Percentiles rank a stretch among this genome's conserved stretches.
phyloP scores from a whole-genome alignment of 441 rosid genomes.

The Gossypium davidsonii region DNA sequence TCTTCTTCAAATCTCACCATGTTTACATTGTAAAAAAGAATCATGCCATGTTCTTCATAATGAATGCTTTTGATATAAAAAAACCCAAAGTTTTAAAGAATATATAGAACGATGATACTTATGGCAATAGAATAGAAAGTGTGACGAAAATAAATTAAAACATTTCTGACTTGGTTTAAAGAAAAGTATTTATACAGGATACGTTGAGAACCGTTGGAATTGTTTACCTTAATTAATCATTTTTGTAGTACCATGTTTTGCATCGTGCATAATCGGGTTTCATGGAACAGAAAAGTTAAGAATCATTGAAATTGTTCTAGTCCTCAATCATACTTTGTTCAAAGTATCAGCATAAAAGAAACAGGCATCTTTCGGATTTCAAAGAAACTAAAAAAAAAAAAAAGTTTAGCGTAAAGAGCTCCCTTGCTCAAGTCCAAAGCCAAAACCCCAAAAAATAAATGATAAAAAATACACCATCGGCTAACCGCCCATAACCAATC shows the following conservation, averaged over 20 bases:
- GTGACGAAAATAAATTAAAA: not conserved
- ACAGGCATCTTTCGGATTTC: too few relatives aligned
- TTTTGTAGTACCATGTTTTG: conserved; percentile 76
- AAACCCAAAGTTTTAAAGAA: not conserved
- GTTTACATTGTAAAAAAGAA: conserved; percentile 18
- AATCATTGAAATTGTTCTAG: not conserved
- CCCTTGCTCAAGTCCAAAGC: too few relatives aligned
- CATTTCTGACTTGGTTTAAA: not conserved
- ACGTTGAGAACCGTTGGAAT: too few relatives aligned
- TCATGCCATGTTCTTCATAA: not conserved
- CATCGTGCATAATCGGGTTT: conserved; percentile 50
- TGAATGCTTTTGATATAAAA: not conserved
- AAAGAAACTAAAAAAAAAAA: too few relatives aligned
- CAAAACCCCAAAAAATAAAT: too few relatives aligned
- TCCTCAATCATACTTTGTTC: not conserved
- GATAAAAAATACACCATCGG: too few relatives aligned
- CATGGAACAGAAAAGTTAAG: conserved; percentile 10
- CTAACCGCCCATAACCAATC: too few relatives aligned
- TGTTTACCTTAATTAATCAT: too few relatives aligned
- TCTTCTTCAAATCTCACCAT: conserved; percentile 47
- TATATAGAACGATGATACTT: not conserved
- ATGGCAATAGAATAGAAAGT: not conserved
- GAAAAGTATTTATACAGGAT: not conserved
- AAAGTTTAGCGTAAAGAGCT: too few relatives aligned
- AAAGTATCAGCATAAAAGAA: not conserved